Base-by-base conservation (phyloP, 2,329 filamentous ascomycete species). In the Neopestalotiopsis clavispora region DNA sequence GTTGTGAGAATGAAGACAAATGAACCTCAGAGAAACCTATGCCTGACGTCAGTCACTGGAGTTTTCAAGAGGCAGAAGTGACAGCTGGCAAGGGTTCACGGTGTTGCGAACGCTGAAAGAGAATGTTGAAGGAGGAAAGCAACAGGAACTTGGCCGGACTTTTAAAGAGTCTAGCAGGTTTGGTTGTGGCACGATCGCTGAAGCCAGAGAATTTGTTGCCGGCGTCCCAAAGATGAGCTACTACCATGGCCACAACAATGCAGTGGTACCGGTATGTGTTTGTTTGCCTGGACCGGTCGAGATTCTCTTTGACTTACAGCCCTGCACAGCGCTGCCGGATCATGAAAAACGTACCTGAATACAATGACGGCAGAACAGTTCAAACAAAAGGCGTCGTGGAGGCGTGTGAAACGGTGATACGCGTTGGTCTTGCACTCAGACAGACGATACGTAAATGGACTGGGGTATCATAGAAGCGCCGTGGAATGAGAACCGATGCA, bases 391-490 rank as follows among this genome's bases (percentile, higher is more conserved):
- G 45, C 7, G 45, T 20, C 17, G n/a, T 52, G n/a, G n/a, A 52
- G 17, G 9, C n/a, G 45, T 9, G 45, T 52, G 45, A 52, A 20
- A 52, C 20, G 45, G 45, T 17, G 17, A 20, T 9, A 7, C 17
- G 4, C 30, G 14, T 60, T 14, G 28, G 58, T 62, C 34, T 9
- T 14, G 52, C 32, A 28, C n/a, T 52, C 45, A 42, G 45, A 9
- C 23, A 28, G 57, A 40, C 30, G 17, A n/a, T 34, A 20, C 13
- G 23, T 7, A 30, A 38, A 32, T 60, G 17, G 45, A 57, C 28
- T 58, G 40, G 49, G 45, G 64, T 66, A 66, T 66, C 64, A 66
- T 66, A 45, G 38, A 66, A 66, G 64, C 64, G 64, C 57, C 57
- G 38, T 66, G 38, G 64, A 34, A 38, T 34, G 40, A 34, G 23